Evolutionary conservation across 106 monocot genomes (phyloP).

Genomic region (Acorus gramineus): DNA sequence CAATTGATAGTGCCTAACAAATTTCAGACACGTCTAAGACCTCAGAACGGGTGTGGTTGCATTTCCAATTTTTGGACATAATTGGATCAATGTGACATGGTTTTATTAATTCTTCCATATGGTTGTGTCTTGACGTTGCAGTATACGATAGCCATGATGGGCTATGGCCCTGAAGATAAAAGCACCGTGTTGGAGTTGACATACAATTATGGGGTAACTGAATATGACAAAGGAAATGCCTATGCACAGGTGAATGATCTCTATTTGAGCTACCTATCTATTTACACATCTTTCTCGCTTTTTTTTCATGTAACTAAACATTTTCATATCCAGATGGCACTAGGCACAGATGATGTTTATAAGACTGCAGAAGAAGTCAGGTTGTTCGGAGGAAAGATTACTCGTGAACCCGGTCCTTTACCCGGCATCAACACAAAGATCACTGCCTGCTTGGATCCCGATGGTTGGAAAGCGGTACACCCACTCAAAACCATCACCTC

Average conservation of each 20-base stretch:
- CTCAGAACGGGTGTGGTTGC: too few species aligned
- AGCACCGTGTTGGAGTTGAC: constrained; percentile 88
- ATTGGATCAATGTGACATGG: too few species aligned
- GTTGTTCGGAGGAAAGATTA: constrained; percentile 65
- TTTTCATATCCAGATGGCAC: constrained; percentile 48
- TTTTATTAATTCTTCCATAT: not conserved
- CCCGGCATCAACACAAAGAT: constrained; percentile 96
- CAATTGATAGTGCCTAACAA: too few species aligned
- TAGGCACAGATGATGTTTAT: constrained; percentile 96
- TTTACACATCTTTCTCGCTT: too few species aligned
- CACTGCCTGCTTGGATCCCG: constrained; percentile 90
- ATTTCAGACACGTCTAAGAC: too few species aligned
- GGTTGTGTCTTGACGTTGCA: constrained; percentile 15
- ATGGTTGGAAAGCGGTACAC: constrained; percentile 98
- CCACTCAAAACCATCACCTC: too few species aligned
- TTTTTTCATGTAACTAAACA: too few species aligned
- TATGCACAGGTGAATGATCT: constrained; percentile 67
- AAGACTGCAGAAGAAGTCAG: constrained; percentile 86
- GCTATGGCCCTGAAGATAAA: constrained; percentile 98
- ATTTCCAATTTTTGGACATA: too few species aligned
- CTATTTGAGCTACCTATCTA: too few species aligned
- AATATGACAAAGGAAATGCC: constrained; percentile 88
- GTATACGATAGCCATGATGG: constrained; percentile 97
- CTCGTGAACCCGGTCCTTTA: constrained; percentile 90
- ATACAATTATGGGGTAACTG: constrained; percentile 81